phyloP scores from a whole-genome alignment of 768 basidiomycete species.

The Sporobolomyces roseus region DNA sequence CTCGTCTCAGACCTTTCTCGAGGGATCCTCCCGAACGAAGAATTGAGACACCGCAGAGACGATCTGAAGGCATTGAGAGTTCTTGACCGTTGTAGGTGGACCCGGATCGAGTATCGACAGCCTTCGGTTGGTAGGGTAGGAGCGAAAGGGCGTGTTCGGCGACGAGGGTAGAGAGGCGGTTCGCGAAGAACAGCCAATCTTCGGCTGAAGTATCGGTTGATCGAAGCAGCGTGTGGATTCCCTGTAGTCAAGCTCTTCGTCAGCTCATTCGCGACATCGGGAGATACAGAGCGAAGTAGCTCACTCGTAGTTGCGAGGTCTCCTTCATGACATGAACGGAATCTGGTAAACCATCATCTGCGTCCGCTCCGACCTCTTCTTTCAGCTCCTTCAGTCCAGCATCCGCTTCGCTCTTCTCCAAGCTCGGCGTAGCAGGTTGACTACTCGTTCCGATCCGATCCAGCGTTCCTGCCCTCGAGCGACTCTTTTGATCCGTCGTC shows the following conservation, averaged over 20 bases:
- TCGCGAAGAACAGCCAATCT: constrained; percentile 89
- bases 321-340: constrained; percentile 67
- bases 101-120: constrained; percentile 60
- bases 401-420: constrained; percentile 14
- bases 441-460: neutral
- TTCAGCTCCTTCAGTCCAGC: constrained; percentile 2
- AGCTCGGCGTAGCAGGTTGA: constrained; percentile 11
- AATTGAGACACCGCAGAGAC: constrained; percentile 83
- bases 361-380: neutral
- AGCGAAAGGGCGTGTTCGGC: constrained; percentile 78
- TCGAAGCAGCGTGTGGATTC: constrained; percentile 81
- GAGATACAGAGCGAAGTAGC: constrained; percentile 51
- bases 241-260: constrained; percentile 54
- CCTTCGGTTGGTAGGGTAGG: constrained; percentile 63
- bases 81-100: constrained; percentile 62
- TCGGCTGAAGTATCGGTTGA: constrained; percentile 64
- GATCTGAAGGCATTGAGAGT: constrained; percentile 59
- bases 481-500: constrained; percentile 18
- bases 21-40: constrained; percentile 73
- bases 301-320: constrained; percentile 74
- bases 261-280: neutral
- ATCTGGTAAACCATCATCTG: constrained; percentile 38
- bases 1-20: constrained; percentile 82
- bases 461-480: neutral
- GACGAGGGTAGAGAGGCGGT: constrained; percentile 76